Conservation (phyloP, 2,329 filamentous ascomycete species). For the Fusarium siculi region DNA sequence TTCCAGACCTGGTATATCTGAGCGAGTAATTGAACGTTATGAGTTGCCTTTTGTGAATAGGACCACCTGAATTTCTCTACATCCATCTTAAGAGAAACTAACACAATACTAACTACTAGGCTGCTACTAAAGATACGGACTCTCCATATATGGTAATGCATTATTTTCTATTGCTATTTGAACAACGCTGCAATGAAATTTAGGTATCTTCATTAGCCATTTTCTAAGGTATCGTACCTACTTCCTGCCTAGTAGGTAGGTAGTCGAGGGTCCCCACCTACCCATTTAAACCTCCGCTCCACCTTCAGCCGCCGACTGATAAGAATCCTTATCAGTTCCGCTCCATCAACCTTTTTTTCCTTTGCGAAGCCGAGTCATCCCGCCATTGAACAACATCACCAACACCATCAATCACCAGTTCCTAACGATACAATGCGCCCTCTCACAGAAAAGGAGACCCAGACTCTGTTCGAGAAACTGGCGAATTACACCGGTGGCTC, state of each 20-base stretch:
- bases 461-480: constrained; percentile 89
- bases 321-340: constrained; percentile 38
- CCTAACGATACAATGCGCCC: constrained; percentile 71
- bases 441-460: constrained; percentile 81
- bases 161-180: not conserved
- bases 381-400: constrained; percentile 18
- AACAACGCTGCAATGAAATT: not conserved
- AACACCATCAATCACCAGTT: constrained; percentile 14
- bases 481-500: constrained; percentile 92
- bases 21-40: not conserved
- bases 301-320: constrained; percentile 19
- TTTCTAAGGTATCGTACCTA: not conserved
- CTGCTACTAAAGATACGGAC: not conserved
- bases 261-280: not conserved
- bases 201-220: not conserved
- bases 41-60: not conserved
- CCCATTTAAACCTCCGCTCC: not conserved
- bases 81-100: not conserved
- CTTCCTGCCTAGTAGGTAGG: no score
- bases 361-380: constrained; percentile 5
- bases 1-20: not conserved
- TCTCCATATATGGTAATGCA: not conserved
- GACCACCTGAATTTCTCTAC: not conserved
- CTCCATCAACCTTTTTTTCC: constrained; percentile 39
- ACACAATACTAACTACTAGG: not conserved